Evolutionary conservation across 805 yeast genomes (phyloP), one percentile per base, ranked within the genome.

Genomic region (Ogataea wickerhamii): DNA sequence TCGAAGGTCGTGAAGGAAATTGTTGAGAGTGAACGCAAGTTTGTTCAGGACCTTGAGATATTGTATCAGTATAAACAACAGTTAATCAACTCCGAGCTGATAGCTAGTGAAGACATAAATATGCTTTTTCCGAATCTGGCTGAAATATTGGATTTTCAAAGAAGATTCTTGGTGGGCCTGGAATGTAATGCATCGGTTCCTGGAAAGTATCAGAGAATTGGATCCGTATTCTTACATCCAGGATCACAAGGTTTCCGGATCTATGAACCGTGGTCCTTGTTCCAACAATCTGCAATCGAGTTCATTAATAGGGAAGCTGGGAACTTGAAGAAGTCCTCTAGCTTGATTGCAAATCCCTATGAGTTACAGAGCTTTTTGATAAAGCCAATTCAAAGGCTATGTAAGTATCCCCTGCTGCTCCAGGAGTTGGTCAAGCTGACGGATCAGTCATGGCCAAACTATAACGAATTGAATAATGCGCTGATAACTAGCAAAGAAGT

Each of bases 341-440:
- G 66, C 16, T 63, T 88, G 27, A 78, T 89, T 43, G 91, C 81
- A 47, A 91, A 93, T 19, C 83, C 87, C 29, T 80, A 88, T 56
- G 98, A 91, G 60, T 70, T 93, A 37, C 98, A 86, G 57, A 80
- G 91, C 35, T 86, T 86, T 61, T 70, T 93, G 28, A 77, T 93
- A 51, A 93, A 91, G 60, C 99, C 99, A 0, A 87, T 93, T 26
- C 99, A 93, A 67, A 75, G 99, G 47, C 72, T 93, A n/a, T 87
- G 96, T 70, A 87, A 89, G 59, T 93, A 93, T 61, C 98, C 98
- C 2, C 65, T 93, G 36, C 68, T 93, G 34, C 64, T 93, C 36
- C 78, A 75, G 51, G 93, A 87, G 55, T 68, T 93, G 37, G 59
- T 86, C 35, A 87, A 87, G 56, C 58, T 70, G 34, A 75, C 87